These are phyloP conservation scores for Vinca major DNA, from an alignment of 305 asterid species.

Conservation along the genomic window DNA sequence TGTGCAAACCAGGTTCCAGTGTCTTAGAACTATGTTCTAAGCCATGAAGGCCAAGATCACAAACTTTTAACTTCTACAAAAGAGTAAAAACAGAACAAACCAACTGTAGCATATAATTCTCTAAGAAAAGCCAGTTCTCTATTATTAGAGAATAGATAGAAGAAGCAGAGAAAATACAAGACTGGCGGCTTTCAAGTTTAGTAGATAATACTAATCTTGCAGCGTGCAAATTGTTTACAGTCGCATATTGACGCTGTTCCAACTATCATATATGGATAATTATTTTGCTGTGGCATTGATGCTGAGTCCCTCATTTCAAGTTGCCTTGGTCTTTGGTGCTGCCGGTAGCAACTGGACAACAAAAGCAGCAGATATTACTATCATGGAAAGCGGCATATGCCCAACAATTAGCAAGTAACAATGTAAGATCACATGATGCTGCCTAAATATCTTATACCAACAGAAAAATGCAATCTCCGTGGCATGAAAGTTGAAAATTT, in stretches of 20 bases:
- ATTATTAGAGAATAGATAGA: background rate
- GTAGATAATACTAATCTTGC: background rate
- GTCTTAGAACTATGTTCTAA: no score
- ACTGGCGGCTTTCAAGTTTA: background rate
- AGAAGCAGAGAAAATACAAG: background rate
- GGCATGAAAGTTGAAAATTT: background rate
- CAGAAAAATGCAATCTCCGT: background rate
- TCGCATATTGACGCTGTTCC: background rate
- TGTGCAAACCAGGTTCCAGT: no score
- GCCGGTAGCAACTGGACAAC: conserved; percentile 73
- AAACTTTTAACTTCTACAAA: background rate
- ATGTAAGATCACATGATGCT: background rate
- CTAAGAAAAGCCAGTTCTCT: background rate
- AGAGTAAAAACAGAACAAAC: background rate
- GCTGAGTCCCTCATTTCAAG: conserved; percentile 29
- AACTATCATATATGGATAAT: background rate
- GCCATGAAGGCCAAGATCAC: no score
- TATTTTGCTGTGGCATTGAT: background rate
- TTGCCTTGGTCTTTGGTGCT: conserved; percentile 54
- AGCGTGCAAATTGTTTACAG: background rate
- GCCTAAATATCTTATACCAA: no score
- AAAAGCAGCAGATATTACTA: conserved; percentile 6
- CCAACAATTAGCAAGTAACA: background rate
- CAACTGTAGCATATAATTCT: background rate
- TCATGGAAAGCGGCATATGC: background rate